Conservation (phyloP, 495 filamentous ascomycete species). For the Trypethelium eluteriae region DNA sequence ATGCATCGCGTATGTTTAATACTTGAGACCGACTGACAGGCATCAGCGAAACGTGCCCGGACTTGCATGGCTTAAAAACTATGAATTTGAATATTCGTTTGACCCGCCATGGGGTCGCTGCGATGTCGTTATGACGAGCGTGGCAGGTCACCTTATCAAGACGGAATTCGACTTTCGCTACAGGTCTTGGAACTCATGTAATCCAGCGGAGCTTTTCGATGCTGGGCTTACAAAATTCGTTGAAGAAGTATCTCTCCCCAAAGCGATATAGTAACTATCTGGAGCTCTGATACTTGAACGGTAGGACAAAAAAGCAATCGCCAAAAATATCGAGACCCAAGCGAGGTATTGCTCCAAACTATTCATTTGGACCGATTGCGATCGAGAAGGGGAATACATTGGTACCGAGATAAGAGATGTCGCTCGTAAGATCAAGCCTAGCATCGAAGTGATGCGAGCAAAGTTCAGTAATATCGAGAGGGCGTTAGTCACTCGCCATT, state of each 20-base stretch:
- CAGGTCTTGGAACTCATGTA: slow-evolving; percentile 70
- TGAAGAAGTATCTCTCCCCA: slow-evolving; percentile 45
- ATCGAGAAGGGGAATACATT: slow-evolving; percentile 95
- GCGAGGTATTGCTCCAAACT: slow-evolving; percentile 62
- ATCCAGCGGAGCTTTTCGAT: slow-evolving; percentile 73
- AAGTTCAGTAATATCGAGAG: slow-evolving; percentile 93
- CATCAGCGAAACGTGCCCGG: slow-evolving; percentile 50
- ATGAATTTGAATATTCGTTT: slow-evolving; percentile 83
- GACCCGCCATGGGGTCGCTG: slow-evolving; percentile 71
- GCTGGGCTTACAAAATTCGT: slow-evolving; percentile 63
- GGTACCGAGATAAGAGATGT: slow-evolving; percentile 84
- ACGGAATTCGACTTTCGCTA: slow-evolving; percentile 63
- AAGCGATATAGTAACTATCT: slow-evolving; percentile 15
- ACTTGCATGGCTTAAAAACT: slow-evolving; percentile 84
- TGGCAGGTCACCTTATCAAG: slow-evolving; percentile 73
- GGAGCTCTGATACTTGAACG: background rate
- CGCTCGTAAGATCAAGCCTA: slow-evolving; percentile 62
- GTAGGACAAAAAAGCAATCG: slow-evolving; percentile 71
- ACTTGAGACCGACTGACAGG: background rate
- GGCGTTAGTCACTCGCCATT: slow-evolving; percentile 45
- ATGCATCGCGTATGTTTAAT: background rate
- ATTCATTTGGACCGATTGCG: slow-evolving; percentile 98
- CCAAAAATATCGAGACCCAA: slow-evolving; percentile 72
- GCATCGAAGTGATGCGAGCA: slow-evolving; percentile 74
- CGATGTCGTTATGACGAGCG: slow-evolving; percentile 84